Percentiles rank a stretch among this genome's conserved stretches.
These are phyloP conservation scores for Leishmania tropica DNA, from an alignment of 208 protist genomes.

Conservation along the genomic window DNA sequence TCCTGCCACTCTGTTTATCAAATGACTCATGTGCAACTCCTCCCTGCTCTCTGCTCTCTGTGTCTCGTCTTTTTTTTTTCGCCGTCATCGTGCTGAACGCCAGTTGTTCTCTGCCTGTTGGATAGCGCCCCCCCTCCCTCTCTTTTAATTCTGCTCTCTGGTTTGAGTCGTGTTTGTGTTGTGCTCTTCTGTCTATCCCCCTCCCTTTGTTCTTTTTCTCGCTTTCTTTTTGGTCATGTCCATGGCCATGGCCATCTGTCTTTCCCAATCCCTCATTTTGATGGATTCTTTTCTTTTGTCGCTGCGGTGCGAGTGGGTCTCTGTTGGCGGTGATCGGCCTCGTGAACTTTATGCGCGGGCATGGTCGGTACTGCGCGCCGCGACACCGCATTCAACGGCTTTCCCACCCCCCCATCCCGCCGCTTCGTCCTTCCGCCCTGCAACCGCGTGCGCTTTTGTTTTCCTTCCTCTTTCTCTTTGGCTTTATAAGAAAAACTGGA, in stretches of 20 bases:
- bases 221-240: not conserved
- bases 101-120: not conserved
- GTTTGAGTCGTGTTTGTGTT: not conserved
- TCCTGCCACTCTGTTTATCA: not conserved
- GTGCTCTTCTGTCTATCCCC: not conserved
- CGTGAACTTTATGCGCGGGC: not conserved
- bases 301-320: not conserved
- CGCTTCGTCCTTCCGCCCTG: not conserved
- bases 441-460: not conserved
- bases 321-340: not conserved
- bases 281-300: not conserved
- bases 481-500: not conserved
- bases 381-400: not conserved
- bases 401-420: not conserved
- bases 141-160: not conserved
- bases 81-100: not conserved
- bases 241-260: not conserved
- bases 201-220: not conserved
- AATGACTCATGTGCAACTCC: not conserved
- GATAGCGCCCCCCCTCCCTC: not conserved
- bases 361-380: not conserved
- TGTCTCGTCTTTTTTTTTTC: not conserved
- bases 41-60: not conserved
- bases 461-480: not conserved
- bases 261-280: not conserved